phyloP scores from a whole-genome alignment of 768 basidiomycete species.

The Russula olivacea region DNA sequence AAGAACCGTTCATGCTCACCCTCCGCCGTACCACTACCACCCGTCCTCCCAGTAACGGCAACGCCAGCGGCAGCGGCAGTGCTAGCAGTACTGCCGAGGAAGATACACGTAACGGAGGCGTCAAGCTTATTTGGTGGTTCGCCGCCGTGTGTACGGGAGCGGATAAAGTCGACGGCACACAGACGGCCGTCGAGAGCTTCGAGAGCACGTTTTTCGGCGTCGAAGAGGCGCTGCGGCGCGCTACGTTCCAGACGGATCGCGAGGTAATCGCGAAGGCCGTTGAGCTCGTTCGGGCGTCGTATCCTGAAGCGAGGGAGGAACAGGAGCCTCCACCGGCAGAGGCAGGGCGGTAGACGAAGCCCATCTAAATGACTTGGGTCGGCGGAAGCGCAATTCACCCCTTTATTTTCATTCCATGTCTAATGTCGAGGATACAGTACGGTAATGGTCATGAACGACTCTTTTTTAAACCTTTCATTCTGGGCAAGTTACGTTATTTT shows the following conservation, averaged over 20 bases:
- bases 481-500: not conserved
- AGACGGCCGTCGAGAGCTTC: slow-evolving; percentile 27
- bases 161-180: slow-evolving; percentile 27
- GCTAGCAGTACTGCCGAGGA: not conserved
- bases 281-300: slow-evolving; percentile 13
- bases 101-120: slow-evolving; percentile 24
- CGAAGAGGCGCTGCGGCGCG: slow-evolving; percentile 1
- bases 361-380: not conserved
- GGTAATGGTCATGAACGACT: not conserved
- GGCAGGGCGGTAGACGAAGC: not conserved
- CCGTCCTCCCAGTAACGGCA: not conserved
- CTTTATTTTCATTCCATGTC: not conserved
- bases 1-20: slow-evolving; percentile 37
- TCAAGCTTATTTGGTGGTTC: slow-evolving; percentile 52
- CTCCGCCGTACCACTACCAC: slow-evolving; percentile 25
- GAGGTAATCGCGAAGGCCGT: slow-evolving; percentile 11
- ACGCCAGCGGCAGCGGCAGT: not conserved
- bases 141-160: slow-evolving; percentile 35
- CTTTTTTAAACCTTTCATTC: not conserved
- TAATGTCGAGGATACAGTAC: not conserved
- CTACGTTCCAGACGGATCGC: slow-evolving; percentile 17
- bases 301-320: slow-evolving; percentile 8
- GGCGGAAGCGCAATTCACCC: not conserved
- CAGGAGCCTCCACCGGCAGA: not conserved
- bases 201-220: slow-evolving; percentile 12